Evolutionary conservation across 2,329 filamentous ascomycete species (phyloP).

Genomic region (Verticillium nubilum): DNA sequence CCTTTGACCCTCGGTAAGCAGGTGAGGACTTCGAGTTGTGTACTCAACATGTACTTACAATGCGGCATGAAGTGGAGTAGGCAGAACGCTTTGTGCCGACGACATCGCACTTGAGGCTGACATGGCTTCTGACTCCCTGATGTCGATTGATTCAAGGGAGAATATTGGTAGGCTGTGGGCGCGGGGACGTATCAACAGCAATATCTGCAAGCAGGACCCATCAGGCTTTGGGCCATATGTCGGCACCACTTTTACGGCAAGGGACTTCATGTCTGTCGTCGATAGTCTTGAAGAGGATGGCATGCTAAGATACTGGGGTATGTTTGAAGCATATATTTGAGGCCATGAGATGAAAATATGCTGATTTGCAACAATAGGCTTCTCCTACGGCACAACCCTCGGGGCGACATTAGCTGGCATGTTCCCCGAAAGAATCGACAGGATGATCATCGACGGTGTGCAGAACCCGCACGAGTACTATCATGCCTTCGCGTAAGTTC

Average conservation of each 20-base stretch:
- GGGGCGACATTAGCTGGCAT: conserved; percentile 32
- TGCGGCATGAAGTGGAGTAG: conserved; percentile 16
- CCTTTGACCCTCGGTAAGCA: conserved; percentile 20
- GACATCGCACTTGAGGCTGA: background rate
- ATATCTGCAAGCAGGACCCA: conserved; percentile 12
- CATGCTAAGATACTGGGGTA: conserved; percentile 33
- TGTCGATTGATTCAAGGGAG: background rate
- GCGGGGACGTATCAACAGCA: conserved; percentile 9
- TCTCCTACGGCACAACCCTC: conserved; percentile 31
- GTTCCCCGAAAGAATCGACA: conserved; percentile 29
- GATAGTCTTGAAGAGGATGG: conserved; percentile 33
- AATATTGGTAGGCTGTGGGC: conserved; percentile 19
- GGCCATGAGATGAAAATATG: too few relatives aligned
- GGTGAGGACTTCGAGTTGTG: background rate
- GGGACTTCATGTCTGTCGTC: conserved; percentile 36
- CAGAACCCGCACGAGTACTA: conserved; percentile 25
- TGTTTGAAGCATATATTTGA: background rate
- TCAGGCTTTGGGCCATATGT: conserved; percentile 24
- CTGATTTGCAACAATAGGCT: conserved; percentile 16
- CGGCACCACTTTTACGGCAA: conserved; percentile 35
- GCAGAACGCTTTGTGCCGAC: conserved; percentile 18
- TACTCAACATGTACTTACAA: background rate
- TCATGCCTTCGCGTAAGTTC: conserved; percentile 1
- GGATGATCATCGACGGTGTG: conserved; percentile 24
- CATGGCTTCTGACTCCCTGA: background rate